These are phyloP conservation scores for Floccularia luteovirens DNA, from an alignment of 768 basidiomycete genomes.

Conservation along the genomic window DNA sequence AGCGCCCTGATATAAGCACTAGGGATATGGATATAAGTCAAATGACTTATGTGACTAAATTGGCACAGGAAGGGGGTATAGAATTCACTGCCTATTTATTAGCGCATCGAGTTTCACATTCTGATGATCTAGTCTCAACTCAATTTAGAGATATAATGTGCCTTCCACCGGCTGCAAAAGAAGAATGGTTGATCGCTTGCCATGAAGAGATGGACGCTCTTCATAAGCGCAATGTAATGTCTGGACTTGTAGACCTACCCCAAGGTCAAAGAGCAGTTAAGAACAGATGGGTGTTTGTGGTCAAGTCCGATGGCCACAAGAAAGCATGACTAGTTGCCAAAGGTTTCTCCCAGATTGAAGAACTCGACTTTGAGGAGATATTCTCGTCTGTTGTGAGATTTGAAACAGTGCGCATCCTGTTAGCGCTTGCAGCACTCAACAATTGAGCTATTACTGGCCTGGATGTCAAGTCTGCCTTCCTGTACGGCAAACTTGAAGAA, in stretches of 20 bases:
- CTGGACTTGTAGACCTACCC: background rate
- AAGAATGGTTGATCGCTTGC: background rate
- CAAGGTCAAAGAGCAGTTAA: background rate
- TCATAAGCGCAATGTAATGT: background rate
- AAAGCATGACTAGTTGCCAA: slow-evolving; percentile 1
- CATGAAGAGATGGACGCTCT: background rate
- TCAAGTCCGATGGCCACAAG: slow-evolving; percentile 1
- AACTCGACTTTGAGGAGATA: slow-evolving; percentile 1
- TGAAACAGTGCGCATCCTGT: background rate
- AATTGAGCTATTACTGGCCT: background rate
- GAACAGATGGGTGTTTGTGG: background rate
- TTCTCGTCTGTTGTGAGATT: background rate
- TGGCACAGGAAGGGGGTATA: background rate
- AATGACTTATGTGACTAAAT: background rate
- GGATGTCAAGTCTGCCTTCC: background rate
- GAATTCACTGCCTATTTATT: background rate
- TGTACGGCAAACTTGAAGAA: background rate
- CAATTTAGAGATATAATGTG: background rate
- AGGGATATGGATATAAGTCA: background rate
- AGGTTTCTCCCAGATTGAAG: slow-evolving; percentile 1
- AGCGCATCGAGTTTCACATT: background rate
- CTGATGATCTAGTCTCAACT: background rate
- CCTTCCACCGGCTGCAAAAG: background rate
- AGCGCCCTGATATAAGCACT: background rate
- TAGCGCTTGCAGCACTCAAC: background rate